Base-by-base conservation (phyloP, 1,284 basidiomycete species). In the Chondrostereum purpureum region DNA sequence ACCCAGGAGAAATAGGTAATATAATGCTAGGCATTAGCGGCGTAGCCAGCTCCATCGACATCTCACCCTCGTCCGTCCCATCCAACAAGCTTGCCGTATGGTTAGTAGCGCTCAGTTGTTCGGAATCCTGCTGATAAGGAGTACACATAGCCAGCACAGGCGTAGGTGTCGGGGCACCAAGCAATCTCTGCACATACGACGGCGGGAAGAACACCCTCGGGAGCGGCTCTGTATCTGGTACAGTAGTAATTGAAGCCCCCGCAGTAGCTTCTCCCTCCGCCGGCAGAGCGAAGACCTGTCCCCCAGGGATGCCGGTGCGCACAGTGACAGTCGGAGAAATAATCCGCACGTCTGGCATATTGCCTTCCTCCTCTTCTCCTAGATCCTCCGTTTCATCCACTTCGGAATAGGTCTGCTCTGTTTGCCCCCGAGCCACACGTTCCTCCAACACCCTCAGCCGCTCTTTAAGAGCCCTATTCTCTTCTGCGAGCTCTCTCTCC, bases 11-110 rank as follows among this genome's bases (percentile, higher is more conserved):
- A n/a, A 10, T 14, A 8, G 16, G 27, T 4, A 17, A 23, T 16
- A 43, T 24, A n/a, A 21, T 3, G 14, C 31, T 36, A 8, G 46
- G 46, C n/a, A 42, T 17, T 17, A 47, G 36, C 3, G 46, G 46
- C 27, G 46, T 47, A 14, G 46, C 46, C 27, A 47, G 20, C 24
- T 43, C 46, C 46, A 47, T 47, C 5, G 46, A 47, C 14, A 39
- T 33, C 20, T 47, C 46, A 6, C 46, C 46, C 16, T 47, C 46
- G 20, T 43, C 8, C 10, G 36, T 16, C 6, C 17, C 36, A 8
- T 10, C 6, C 27, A 31, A 31, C 8, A 8, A 8, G n/a, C n/a
- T n/a, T 8, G 27, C 27, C 8, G 27, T n/a, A 31, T 8, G 27
- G 8, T 31, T 8, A 31, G 27, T 31, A n/a, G n/a, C n/a, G n/a